Evolutionary conservation across 164 flowering plant genomes (phyloP), one percentile per base, ranked within the genome.

Genomic region (Aristolochia fimbriata): DNA sequence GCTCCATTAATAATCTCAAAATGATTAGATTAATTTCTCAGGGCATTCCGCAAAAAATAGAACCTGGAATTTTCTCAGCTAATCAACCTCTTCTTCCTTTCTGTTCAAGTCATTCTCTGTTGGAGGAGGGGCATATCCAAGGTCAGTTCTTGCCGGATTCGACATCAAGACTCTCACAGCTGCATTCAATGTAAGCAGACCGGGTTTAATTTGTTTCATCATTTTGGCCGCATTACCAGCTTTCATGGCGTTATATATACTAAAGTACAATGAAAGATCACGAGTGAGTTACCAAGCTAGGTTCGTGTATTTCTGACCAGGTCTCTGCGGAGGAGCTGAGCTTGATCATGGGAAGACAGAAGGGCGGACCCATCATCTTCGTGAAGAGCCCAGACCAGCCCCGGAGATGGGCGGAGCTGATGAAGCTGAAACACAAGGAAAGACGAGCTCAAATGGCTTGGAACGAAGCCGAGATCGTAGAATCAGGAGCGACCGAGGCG

Each of bases 81-180:
- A 16, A 5, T 19, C 13, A 56, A n/a, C 11, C 8, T 10, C 24
- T 58, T 43, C 8, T 19, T 17, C 50, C 0, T 47, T 45, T 6
- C 17, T 54, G 15, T 48, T 69, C 72, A 80, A 93, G 99, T 80
- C 95, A 17, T 93, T 93, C 85, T 87, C 71, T 76, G 62, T 90
- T 10, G 99, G 82, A 14, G 99, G 99, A 67, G 98, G 98, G 58
- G 15, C 60, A 4, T 2, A 84, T 62, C 96, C 93, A 0, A 45
- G 59, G 0, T 82, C 99, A 2, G 64, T 93, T 1, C 83, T 93
- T 14, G 67, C 83, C 19, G 99, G 99, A 4, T 93, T 93, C 54
- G 85, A 77, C 21, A 60, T 47, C 0, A 69, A 63, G 23, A 85
- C 85, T 0, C 71, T 93, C 14, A 56, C 83, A 8, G 72, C 82